phyloP scores from a whole-genome alignment of 2,329 filamentous ascomycete species.

The Neonectria ditissima region DNA sequence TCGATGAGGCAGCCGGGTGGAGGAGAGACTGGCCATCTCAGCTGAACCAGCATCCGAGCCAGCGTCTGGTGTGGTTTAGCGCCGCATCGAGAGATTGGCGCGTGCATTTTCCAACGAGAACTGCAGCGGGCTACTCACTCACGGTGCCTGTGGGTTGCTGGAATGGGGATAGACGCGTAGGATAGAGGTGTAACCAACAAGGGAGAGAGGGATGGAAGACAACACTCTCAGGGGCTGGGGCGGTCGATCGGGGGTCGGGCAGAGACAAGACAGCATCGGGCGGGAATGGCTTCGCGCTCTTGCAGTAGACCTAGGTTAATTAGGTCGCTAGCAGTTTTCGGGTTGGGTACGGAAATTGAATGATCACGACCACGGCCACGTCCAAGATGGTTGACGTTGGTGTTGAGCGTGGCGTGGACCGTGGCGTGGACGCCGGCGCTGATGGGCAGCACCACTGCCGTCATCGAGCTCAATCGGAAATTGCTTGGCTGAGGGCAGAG shows the following conservation, averaged over 20 bases:
- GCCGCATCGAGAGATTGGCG: slow-evolving; percentile 25
- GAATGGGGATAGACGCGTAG: slow-evolving; percentile 27
- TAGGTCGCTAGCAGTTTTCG: not conserved
- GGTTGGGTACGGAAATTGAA: not conserved
- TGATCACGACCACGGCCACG: not conserved
- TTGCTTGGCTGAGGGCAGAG: slow-evolving; percentile 7
- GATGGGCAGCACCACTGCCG: not conserved
- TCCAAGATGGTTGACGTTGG: not conserved
- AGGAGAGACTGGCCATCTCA: slow-evolving; percentile 38
- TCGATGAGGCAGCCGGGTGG: slow-evolving; percentile 12
- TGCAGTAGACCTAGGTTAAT: not conserved
- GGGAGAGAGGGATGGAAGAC: slow-evolving; percentile 6
- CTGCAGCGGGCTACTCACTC: not conserved
- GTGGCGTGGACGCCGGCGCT: not conserved
- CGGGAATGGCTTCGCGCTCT: not conserved
- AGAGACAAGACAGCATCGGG: not conserved
- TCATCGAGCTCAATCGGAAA: slow-evolving; percentile 5
- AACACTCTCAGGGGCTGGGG: not conserved
- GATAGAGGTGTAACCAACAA: too few species aligned
- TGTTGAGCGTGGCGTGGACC: slow-evolving; percentile 2
- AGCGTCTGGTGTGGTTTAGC: slow-evolving; percentile 29
- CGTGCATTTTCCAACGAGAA: slow-evolving; percentile 16
- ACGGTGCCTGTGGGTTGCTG: slow-evolving; percentile 15
- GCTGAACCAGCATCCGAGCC: slow-evolving; percentile 44
- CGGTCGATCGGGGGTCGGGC: not conserved